Base-by-base conservation (phyloP, 2,329 filamentous ascomycete genomes). In the Aureobasidium subglaciale region DNA sequence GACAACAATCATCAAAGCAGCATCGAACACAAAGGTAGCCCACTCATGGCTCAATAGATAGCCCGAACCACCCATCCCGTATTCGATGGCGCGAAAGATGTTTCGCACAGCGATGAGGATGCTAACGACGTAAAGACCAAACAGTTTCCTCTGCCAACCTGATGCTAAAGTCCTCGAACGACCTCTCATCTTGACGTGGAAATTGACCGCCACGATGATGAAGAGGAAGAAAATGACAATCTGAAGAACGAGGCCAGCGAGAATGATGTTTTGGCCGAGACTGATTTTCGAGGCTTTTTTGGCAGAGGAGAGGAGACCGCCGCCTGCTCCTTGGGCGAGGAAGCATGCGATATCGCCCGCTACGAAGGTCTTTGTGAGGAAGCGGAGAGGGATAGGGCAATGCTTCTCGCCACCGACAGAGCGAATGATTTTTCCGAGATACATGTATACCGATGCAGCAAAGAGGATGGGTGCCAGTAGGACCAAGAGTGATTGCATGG, bases 221-320 rank as follows among this genome's bases (percentile, higher is more conserved):
- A 85, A 86, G 27, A 83, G 65, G 18, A 71, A 73, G 59, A 85
- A 84, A 56, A 80, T 74, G 38, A 80, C 37, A 24, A 85, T 73
- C 63, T 86, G 83, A 16, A 84, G 65, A 27, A 78, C 64, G 2
- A 86, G 68, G 3, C 82, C 82, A 1, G 61, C 75, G 8, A 84
- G 66, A 15, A 85, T 75, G 48, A 84, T 69, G 20, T 75, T 73
- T 60, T 79, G 64, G n/a, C 76, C 79, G 15, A 68, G 65, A 24
- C 71, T 63, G 9, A 60, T 65, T 24, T 40, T 60, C 37, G 49
- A 58, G 8, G 29, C 3, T 30, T 30, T 30, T 13, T 30, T 30
- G 29, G 29, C 29, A 9, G 29, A 30, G 29, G 34, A 64, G 60
- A 66, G 59, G 38, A 77, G 60, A 1, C 72, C 72, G n/a, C 67